These are phyloP conservation scores for Pseudogymnoascus sp. DNA, from an alignment of 2,329 filamentous ascomycete genomes.

Conservation along the genomic window DNA sequence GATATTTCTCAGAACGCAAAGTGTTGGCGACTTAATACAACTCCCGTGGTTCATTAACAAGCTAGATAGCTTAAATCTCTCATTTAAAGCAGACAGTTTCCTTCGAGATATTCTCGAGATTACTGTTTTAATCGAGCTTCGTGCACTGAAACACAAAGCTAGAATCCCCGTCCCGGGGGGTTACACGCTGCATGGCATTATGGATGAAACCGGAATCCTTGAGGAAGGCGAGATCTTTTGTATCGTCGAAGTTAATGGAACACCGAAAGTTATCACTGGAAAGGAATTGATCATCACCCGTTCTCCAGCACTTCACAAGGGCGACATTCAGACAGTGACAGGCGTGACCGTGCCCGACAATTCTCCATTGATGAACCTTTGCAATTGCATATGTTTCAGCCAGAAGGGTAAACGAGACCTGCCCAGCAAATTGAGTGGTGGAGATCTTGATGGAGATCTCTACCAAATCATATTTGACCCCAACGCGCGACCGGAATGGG, in stretches of 20 bases:
- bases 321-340: background rate
- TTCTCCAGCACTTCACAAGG: background rate
- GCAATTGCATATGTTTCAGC: conserved; percentile 75
- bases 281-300: background rate
- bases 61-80: conserved; percentile 49
- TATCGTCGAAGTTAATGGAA: background rate
- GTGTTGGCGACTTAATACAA: conserved; percentile 52
- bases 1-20: conserved; percentile 55
- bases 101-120: conserved; percentile 65
- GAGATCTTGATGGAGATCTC: conserved; percentile 76
- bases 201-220: background rate
- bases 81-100: conserved; percentile 63
- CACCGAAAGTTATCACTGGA: background rate
- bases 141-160: conserved; percentile 70
- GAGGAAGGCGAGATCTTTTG: background rate
- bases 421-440: conserved; percentile 71
- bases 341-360: conserved; percentile 53
- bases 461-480: conserved; percentile 74
- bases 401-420: conserved; percentile 64
- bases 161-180: conserved; percentile 30
- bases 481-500: conserved; percentile 36
- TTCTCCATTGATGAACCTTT: conserved; percentile 54
- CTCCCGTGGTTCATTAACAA: conserved; percentile 56
- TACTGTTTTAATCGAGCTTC: conserved; percentile 60
- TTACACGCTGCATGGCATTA: background rate